Evolutionary conservation across 208 protist genomes (phyloP).

Genomic region (Zelonia costaricensis): DNA sequence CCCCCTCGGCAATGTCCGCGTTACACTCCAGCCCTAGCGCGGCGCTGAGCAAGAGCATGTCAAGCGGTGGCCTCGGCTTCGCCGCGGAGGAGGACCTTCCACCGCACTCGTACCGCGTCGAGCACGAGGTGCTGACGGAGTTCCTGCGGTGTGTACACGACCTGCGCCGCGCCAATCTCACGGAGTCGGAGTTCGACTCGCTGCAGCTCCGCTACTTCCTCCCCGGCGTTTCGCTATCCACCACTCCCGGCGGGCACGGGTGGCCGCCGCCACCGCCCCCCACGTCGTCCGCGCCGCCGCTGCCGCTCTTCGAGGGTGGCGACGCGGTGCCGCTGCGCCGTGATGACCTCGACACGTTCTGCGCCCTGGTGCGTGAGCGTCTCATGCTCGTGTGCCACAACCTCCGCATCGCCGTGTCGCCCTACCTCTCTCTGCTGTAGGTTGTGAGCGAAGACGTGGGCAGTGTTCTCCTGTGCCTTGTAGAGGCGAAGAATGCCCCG

Average conservation of each 20-base stretch:
- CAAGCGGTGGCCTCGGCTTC: too few species aligned
- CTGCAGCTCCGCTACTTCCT: slow-evolving; percentile 51
- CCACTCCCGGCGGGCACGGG: background rate
- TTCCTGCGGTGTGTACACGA: slow-evolving; percentile 43
- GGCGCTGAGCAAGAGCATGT: too few species aligned
- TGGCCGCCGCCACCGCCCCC: background rate
- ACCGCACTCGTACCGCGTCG: slow-evolving; percentile 18
- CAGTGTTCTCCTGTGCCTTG: too few species aligned
- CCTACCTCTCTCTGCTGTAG: slow-evolving; percentile 18
- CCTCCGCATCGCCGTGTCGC: slow-evolving; percentile 3
- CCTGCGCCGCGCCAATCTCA: slow-evolving; percentile 32
- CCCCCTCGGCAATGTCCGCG: too few species aligned
- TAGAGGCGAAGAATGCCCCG: too few species aligned
- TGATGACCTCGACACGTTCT: slow-evolving; percentile 41
- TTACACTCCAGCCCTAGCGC: too few species aligned
- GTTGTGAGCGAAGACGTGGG: too few species aligned
- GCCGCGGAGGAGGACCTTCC: slow-evolving; percentile 3
- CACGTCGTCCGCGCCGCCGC: too few species aligned
- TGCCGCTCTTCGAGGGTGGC: slow-evolving; percentile 54
- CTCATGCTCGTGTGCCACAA: slow-evolving; percentile 43
- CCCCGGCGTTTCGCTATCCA: slow-evolving; percentile 42
- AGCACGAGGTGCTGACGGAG: slow-evolving; percentile 18
- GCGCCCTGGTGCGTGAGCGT: slow-evolving; percentile 31
- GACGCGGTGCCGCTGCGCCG: slow-evolving; percentile 36
- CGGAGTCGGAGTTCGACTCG: slow-evolving; percentile 49